Percentiles rank a stretch among this genome's conserved stretches.
These are phyloP conservation scores for Akebia trifoliata DNA, from an alignment of 164 flowering plant genomes.

Conservation along the genomic window DNA sequence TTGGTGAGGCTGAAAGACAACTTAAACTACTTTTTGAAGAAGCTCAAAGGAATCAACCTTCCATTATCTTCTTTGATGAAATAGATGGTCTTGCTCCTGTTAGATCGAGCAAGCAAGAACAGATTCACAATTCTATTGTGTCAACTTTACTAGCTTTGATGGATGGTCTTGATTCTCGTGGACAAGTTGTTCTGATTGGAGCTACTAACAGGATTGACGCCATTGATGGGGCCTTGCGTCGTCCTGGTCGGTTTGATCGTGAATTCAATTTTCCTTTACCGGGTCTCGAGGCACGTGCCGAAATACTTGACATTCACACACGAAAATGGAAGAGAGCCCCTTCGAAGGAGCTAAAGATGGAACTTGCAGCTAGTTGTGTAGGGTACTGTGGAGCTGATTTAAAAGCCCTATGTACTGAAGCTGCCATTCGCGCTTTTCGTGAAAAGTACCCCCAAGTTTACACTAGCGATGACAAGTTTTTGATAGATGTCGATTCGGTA, in stretches of 20 bases:
- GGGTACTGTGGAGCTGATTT: slow-evolving; percentile 99
- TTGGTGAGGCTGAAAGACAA: slow-evolving; percentile 99
- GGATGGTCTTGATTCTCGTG: slow-evolving; percentile 99
- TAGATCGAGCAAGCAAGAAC: slow-evolving; percentile 98
- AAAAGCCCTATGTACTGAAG: slow-evolving; percentile 96
- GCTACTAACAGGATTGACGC: slow-evolving; percentile 99
- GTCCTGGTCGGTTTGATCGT: slow-evolving; percentile 99
- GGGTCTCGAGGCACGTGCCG: slow-evolving; percentile 96
- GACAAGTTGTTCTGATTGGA: slow-evolving; percentile 98
- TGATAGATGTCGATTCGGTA: slow-evolving; percentile 91
- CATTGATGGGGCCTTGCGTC: slow-evolving; percentile 97
- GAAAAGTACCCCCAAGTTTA: slow-evolving; percentile 99
- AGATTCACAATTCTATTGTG: slow-evolving; percentile 97
- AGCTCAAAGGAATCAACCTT: slow-evolving; percentile 97
- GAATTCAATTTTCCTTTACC: slow-evolving; percentile 97
- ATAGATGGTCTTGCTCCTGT: slow-evolving; percentile 99
- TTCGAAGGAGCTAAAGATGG: slow-evolving; percentile 66
- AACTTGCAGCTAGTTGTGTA: slow-evolving; percentile 97
- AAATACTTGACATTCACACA: slow-evolving; percentile 91
- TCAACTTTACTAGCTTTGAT: slow-evolving; percentile 96
- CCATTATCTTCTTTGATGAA: slow-evolving; percentile 98
- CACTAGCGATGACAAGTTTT: slow-evolving; percentile 94
- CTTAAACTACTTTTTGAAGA: slow-evolving; percentile 95
- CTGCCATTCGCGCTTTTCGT: slow-evolving; percentile 98
- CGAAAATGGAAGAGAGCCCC: slow-evolving; percentile 98